Conservation (phyloP, 2,329 filamentous ascomycete genomes). For the Bipolaris bicolor region DNA sequence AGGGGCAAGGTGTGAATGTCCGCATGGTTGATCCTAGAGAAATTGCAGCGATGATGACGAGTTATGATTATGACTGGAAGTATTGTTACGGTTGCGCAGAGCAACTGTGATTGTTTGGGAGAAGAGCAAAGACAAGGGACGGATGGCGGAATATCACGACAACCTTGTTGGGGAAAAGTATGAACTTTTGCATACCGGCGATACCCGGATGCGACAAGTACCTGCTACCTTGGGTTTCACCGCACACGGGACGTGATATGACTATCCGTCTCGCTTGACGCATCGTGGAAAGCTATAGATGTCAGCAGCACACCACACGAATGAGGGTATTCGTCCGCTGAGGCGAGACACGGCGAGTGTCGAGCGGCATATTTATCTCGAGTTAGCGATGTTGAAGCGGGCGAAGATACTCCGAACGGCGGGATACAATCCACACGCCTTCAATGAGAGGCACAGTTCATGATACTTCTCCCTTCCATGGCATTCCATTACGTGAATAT, state of each 20-base stretch:
- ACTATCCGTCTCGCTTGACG: neutral
- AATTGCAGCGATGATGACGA: neutral
- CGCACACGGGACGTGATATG: neutral
- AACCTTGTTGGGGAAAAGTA: neutral
- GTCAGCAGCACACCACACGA: neutral
- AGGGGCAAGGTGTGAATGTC: conserved; percentile 16
- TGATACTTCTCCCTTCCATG: neutral
- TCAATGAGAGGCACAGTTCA: neutral
- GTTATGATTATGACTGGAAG: neutral
- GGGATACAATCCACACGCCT: too few species aligned
- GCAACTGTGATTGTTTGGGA: neutral
- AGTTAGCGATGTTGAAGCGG: neutral
- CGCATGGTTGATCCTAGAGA: neutral
- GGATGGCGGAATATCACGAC: neutral
- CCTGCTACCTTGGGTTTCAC: neutral
- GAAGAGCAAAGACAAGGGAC: neutral
- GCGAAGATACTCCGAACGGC: neutral
- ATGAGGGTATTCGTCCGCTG: neutral
- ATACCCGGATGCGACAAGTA: neutral
- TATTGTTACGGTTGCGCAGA: neutral
- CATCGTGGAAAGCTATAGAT: neutral
- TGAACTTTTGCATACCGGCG: neutral
- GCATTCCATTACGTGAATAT: neutral
- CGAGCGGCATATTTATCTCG: neutral
- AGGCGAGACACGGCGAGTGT: neutral